Conservation (phyloP, 2,329 filamentous ascomycete species). For the Penicillium occitanis region DNA sequence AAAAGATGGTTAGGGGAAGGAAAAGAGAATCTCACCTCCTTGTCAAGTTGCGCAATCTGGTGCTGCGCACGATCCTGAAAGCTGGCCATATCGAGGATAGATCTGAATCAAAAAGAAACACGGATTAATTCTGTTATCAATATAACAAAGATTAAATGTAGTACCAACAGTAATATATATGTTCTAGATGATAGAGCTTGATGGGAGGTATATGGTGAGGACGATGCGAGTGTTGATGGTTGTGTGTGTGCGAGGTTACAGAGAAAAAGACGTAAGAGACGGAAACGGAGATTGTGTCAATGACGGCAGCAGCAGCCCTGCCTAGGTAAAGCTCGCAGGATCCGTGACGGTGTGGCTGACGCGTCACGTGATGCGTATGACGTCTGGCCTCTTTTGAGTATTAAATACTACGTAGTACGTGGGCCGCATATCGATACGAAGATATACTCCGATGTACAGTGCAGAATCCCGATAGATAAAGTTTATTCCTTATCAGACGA, state of each 20-base stretch:
- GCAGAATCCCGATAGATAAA: background rate
- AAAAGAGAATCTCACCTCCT: constrained; percentile 52
- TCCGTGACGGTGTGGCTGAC: constrained; percentile 13
- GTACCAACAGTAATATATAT: background rate
- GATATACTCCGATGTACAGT: background rate
- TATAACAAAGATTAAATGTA: background rate
- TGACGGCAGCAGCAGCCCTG: constrained; percentile 15
- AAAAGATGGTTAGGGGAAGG: background rate
- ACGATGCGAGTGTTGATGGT: background rate
- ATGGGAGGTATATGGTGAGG: background rate
- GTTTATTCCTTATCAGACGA: background rate
- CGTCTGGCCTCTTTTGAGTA: background rate
- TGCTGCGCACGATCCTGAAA: constrained; percentile 65
- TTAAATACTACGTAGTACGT: background rate
- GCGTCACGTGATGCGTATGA: constrained; percentile 16
- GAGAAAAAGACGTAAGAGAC: constrained; percentile 13
- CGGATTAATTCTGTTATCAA: background rate
- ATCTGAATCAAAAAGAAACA: background rate
- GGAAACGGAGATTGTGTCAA: constrained; percentile 6
- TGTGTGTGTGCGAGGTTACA: constrained; percentile 10
- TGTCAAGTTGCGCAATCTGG: constrained; percentile 66
- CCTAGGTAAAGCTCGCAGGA: background rate
- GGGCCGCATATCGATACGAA: background rate
- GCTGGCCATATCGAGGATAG: constrained; percentile 38
- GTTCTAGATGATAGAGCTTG: background rate